These are phyloP conservation scores for Lepiota venenata DNA, from an alignment of 768 basidiomycete species.

Conservation along the genomic window DNA sequence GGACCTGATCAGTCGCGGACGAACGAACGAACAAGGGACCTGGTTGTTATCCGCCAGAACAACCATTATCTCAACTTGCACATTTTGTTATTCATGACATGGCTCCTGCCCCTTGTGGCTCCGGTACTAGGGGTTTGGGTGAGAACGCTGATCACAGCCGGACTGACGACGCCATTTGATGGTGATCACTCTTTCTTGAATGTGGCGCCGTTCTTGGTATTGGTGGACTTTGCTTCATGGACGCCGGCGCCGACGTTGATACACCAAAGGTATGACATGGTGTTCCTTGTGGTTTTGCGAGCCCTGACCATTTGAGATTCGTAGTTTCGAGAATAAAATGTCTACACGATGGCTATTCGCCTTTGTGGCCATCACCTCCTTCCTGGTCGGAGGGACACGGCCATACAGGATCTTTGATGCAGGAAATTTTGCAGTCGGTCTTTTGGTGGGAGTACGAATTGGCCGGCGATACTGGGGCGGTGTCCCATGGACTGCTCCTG, in stretches of 20 bases:
- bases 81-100: slow-evolving; percentile 72
- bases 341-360: slow-evolving; percentile 54
- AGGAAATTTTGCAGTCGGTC: slow-evolving; percentile 44
- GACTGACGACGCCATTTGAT: slow-evolving; percentile 74
- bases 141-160: slow-evolving; percentile 77
- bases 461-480: slow-evolving; percentile 49
- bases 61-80: slow-evolving; percentile 54
- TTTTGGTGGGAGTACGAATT: slow-evolving; percentile 43
- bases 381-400: slow-evolving; percentile 63
- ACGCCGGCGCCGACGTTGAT: slow-evolving; percentile 38
- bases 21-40: slow-evolving; percentile 5
- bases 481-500: slow-evolving; percentile 23
- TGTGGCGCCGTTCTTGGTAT: slow-evolving; percentile 58
- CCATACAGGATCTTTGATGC: slow-evolving; percentile 67
- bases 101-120: slow-evolving; percentile 73
- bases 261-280: slow-evolving; percentile 34
- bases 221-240: slow-evolving; percentile 61
- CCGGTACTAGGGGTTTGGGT: slow-evolving; percentile 89
- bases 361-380: slow-evolving; percentile 47
- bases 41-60: slow-evolving; percentile 17
- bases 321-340: slow-evolving; percentile 36
- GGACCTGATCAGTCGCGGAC: slow-evolving; percentile 11
- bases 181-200: slow-evolving; percentile 75
- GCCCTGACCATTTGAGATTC: slow-evolving; percentile 9
- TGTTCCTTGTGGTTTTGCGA: background rate